Conservation (phyloP, 805 yeast genomes). For the Saccharomycopsis fermentans region DNA sequence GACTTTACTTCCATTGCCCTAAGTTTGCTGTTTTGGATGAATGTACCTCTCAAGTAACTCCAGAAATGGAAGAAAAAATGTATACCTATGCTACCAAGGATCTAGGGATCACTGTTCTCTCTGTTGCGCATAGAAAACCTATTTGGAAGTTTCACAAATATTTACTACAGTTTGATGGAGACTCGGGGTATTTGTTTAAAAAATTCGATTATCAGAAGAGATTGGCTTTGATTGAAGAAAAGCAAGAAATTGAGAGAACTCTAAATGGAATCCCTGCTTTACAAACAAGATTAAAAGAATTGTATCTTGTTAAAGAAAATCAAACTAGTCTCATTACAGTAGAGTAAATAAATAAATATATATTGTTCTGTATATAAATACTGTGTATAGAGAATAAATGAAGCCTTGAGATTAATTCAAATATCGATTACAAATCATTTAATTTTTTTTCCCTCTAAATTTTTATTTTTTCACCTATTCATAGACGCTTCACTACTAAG, state of each 20-base stretch:
- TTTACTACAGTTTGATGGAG: slow-evolving; percentile 78
- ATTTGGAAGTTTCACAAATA: slow-evolving; percentile 86
- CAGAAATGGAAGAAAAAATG: slow-evolving; percentile 84
- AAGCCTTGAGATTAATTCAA: too few species aligned
- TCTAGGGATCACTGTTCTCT: slow-evolving; percentile 69
- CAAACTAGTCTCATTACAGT: background rate
- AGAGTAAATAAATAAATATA: background rate
- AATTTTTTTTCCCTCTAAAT: too few species aligned
- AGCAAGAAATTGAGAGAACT: slow-evolving; percentile 55
- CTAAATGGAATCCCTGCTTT: slow-evolving; percentile 63
- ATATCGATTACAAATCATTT: too few species aligned
- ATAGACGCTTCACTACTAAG: too few species aligned
- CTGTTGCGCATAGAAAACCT: slow-evolving; percentile 89
- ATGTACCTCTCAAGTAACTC: slow-evolving; percentile 89
- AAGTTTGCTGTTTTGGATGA: slow-evolving; percentile 92
- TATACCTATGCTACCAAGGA: slow-evolving; percentile 65
- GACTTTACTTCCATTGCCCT: slow-evolving; percentile 84
- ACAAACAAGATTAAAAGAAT: slow-evolving; percentile 54
- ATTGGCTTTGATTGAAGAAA: slow-evolving; percentile 66
- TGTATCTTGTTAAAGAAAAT: slow-evolving; percentile 38
- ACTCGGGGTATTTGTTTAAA: slow-evolving; percentile 54
- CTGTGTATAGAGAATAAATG: too few species aligned
- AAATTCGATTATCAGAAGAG: slow-evolving; percentile 65
- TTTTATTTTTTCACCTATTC: too few species aligned
- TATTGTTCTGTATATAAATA: too few species aligned